phyloP scores from a whole-genome alignment of 164 flowering plant genomes.

The Vitis cinerea region DNA sequence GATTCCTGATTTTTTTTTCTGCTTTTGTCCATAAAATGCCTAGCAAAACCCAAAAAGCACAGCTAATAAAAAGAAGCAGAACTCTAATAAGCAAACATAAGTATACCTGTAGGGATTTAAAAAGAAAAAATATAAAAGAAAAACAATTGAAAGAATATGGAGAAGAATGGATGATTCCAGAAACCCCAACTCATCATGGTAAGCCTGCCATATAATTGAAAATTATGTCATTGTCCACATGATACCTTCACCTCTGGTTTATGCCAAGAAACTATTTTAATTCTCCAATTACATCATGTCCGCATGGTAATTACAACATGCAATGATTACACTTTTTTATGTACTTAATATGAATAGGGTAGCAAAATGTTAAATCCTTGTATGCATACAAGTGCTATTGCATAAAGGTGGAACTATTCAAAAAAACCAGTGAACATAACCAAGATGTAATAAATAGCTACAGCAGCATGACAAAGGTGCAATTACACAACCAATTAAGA shows the following conservation, averaged over 20 bases:
- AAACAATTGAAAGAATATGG: neutral
- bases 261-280: neutral
- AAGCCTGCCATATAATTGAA: too few species aligned
- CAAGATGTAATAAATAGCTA: too few species aligned
- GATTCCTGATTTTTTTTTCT: constrained; percentile 19
- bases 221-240: too few species aligned
- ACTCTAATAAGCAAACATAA: neutral
- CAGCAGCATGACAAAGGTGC: too few species aligned
- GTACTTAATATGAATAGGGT: too few species aligned
- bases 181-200: neutral
- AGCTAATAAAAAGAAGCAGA: neutral
- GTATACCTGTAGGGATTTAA: neutral
- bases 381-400: too few species aligned
- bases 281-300: neutral
- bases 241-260: neutral
- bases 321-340: too few species aligned
- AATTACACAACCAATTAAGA: too few species aligned
- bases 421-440: too few species aligned
- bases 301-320: neutral
- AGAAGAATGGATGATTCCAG: neutral
- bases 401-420: too few species aligned
- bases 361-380: too few species aligned
- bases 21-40: constrained; percentile 37
- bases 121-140: neutral
- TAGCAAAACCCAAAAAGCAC: constrained; percentile 10